Conservation (phyloP, 306 rosid genomes). For the Inga oerstediana region DNA sequence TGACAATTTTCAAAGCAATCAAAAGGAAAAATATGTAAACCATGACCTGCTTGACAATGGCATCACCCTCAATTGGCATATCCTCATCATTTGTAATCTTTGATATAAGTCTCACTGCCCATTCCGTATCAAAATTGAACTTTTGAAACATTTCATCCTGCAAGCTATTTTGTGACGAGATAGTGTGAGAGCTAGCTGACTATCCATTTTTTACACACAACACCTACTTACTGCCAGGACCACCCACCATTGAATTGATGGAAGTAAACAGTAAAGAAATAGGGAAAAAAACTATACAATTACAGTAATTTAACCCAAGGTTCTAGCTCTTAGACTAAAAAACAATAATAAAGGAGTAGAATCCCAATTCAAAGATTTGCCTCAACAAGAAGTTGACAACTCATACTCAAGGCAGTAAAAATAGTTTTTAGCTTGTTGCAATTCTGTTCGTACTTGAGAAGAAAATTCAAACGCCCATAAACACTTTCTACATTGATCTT, state of each 20-base stretch:
- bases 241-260: conserved; percentile 13
- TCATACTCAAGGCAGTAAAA: not conserved
- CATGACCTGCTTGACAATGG: conserved; percentile 86
- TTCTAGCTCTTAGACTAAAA: not conserved
- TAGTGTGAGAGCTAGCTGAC: conserved; percentile 31
- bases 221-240: not conserved
- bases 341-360: not conserved
- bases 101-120: conserved; percentile 95
- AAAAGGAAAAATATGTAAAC: conserved; percentile 33
- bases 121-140: conserved; percentile 94
- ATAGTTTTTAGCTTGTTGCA: not conserved
- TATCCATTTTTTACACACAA: conserved; percentile 16
- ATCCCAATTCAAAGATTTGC: conserved; percentile 20
- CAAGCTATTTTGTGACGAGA: conserved; percentile 60
- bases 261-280: not conserved
- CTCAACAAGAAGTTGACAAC: not conserved
- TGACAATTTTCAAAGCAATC: conserved; percentile 2
- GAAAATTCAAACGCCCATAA: conserved; percentile 15
- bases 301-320: conserved; percentile 2
- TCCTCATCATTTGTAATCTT: conserved; percentile 90
- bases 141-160: conserved; percentile 99
- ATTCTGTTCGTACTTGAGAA: conserved; percentile 13
- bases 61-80: conserved; percentile 88
- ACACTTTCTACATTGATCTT: not conserved
- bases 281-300: conserved; percentile 1